Evolutionary conservation across 192 early-diverging fungal genomes (phyloP).

Genomic region (Allomyces macrogynus): DNA sequence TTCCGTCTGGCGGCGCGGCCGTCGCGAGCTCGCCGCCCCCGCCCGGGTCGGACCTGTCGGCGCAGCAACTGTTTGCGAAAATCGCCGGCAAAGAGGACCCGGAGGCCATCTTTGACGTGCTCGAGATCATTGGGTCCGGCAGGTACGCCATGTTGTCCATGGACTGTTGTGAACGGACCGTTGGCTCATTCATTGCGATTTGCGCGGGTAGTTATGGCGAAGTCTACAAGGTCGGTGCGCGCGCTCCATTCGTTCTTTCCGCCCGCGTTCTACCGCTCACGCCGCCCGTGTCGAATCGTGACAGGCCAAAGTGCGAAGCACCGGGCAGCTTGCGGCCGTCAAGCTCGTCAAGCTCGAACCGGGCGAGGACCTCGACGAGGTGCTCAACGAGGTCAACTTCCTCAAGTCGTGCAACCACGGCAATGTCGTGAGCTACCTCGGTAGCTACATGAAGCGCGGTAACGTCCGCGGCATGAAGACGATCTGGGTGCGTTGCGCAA

Average conservation of each 20-base stretch:
- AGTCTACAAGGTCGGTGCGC: slow-evolving; percentile 24
- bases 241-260: neutral
- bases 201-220: slow-evolving; percentile 37
- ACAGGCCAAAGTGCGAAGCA: slow-evolving; percentile 16
- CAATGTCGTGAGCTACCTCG: slow-evolving; percentile 32
- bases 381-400: slow-evolving; percentile 39
- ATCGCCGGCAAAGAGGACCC: slow-evolving; percentile 22
- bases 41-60: neutral
- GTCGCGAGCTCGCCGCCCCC: too few relatives aligned
- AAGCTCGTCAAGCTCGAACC: slow-evolving; percentile 37
- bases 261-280: neutral
- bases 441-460: slow-evolving; percentile 33
- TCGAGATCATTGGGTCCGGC: slow-evolving; percentile 32
- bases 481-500: slow-evolving; percentile 23
- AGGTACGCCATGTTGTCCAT: slow-evolving; percentile 14
- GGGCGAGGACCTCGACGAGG: slow-evolving; percentile 33
- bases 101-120: slow-evolving; percentile 24
- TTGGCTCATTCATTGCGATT: too few relatives aligned
- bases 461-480: slow-evolving; percentile 24
- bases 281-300: neutral
- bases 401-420: slow-evolving; percentile 25
- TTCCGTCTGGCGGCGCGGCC: too few relatives aligned
- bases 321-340: slow-evolving; percentile 20
- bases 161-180: too few relatives aligned
- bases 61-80: neutral